These are phyloP conservation scores for Penicillium salamii DNA, from an alignment of 495 filamentous ascomycete species.

Conservation along the genomic window DNA sequence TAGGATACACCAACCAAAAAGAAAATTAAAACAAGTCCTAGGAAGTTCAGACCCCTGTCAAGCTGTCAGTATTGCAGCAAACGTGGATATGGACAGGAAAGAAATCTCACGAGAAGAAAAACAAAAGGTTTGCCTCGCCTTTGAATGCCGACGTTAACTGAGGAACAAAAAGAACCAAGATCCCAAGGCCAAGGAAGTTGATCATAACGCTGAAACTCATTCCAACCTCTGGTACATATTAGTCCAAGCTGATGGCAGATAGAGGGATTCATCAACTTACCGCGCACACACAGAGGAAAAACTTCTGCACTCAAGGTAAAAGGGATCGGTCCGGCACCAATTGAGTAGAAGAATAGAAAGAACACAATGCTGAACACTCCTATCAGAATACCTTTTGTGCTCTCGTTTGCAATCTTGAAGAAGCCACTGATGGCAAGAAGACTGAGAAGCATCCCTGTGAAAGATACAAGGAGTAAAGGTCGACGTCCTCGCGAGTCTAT, in stretches of 20 bases:
- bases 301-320: constrained; percentile 59
- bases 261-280: constrained; percentile 7
- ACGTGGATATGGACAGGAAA: neutral
- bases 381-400: constrained; percentile 27
- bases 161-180: constrained; percentile 25
- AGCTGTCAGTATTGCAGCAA: neutral
- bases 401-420: constrained; percentile 48
- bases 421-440: no score
- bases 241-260: neutral
- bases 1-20: constrained; percentile 13
- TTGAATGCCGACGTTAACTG: constrained; percentile 11
- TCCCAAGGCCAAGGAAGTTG: constrained; percentile 45
- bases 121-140: constrained; percentile 14
- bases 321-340: constrained; percentile 56
- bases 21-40: constrained; percentile 3
- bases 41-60: neutral
- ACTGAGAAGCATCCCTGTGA: no score
- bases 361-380: constrained; percentile 48
- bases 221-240: constrained; percentile 47
- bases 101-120: constrained; percentile 1
- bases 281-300: constrained; percentile 61
- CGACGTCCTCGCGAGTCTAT: no score
- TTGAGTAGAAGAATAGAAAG: constrained; percentile 52
- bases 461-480: no score
- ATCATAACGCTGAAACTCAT: constrained; percentile 71